Evolutionary conservation across 2,329 filamentous ascomycete genomes (phyloP).

Genomic region (Colletotrichum orchidophilum): DNA sequence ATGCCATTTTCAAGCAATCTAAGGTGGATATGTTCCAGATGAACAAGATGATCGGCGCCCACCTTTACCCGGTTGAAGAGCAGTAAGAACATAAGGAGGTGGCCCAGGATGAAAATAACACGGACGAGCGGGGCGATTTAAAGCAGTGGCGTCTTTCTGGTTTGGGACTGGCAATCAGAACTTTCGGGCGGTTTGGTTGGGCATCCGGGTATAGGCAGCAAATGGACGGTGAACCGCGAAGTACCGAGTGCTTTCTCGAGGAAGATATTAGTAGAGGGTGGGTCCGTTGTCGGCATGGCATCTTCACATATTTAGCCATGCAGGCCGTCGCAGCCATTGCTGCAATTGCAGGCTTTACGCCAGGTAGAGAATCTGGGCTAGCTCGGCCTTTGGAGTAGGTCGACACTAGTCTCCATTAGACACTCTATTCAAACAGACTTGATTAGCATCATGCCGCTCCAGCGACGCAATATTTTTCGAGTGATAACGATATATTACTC

Average conservation of each 20-base stretch:
- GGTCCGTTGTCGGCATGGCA: slow-evolving; percentile 1
- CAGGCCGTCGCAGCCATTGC: background rate
- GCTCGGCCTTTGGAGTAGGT: slow-evolving; percentile 16
- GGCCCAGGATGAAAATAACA: background rate
- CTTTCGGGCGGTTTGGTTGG: slow-evolving; percentile 15
- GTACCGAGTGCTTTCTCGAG: background rate
- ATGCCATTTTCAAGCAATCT: slow-evolving; percentile 89
- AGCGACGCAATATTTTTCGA: background rate
- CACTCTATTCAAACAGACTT: no score
- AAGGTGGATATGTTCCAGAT: slow-evolving; percentile 99
- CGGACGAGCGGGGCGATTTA: background rate
- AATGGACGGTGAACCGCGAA: slow-evolving; percentile 12
- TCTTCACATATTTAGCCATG: background rate
- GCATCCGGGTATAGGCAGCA: slow-evolving; percentile 14
- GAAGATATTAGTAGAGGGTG: background rate
- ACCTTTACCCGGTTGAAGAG: slow-evolving; percentile 83
- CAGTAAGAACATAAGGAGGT: slow-evolving; percentile 30
- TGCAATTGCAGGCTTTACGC: slow-evolving; percentile 10
- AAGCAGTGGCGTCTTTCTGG: slow-evolving; percentile 24
- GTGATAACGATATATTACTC: background rate
- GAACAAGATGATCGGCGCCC: slow-evolving; percentile 94
- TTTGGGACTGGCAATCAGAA: slow-evolving; percentile 22
- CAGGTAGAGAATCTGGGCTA: background rate
- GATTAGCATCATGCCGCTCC: background rate
- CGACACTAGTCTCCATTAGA: slow-evolving; percentile 13